phyloP scores from a whole-genome alignment of 2,329 filamentous ascomycete species.

The Trichoderma arundinaceum region DNA sequence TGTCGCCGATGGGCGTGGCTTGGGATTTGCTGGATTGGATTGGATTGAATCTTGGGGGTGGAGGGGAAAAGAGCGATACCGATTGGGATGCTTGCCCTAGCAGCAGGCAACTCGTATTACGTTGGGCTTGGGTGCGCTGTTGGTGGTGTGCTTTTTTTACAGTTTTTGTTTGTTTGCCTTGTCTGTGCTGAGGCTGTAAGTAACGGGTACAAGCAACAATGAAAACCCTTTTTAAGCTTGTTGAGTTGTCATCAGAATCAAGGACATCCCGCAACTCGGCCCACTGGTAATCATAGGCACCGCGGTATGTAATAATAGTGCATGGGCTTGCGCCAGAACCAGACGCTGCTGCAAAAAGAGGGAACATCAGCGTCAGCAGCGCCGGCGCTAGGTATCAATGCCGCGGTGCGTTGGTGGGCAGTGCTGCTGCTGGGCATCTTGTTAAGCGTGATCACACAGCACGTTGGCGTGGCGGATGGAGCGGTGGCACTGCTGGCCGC shows the following conservation, averaged over 20 bases:
- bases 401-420: constrained; percentile 17
- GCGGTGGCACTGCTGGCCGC: constrained; percentile 18
- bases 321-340: neutral
- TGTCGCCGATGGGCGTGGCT: no score
- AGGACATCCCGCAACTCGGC: no score
- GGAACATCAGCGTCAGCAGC: constrained; percentile 5
- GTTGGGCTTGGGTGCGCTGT: neutral
- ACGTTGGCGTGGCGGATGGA: neutral
- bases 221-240: no score
- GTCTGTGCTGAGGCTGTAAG: no score
- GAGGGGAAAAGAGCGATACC: no score
- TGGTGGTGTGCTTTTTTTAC: constrained; percentile 10
- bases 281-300: no score
- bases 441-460: neutral
- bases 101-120: neutral
- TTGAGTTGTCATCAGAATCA: no score
- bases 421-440: constrained; percentile 8
- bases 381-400: constrained; percentile 8
- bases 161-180: no score
- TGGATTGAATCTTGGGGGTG: neutral
- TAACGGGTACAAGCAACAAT: no score
- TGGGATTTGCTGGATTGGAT: neutral
- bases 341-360: neutral
- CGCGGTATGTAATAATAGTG: neutral
- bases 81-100: neutral